These are phyloP conservation scores for Dothiorella sarmentorum DNA, from an alignment of 2,329 filamentous ascomycete genomes.

Conservation along the genomic window DNA sequence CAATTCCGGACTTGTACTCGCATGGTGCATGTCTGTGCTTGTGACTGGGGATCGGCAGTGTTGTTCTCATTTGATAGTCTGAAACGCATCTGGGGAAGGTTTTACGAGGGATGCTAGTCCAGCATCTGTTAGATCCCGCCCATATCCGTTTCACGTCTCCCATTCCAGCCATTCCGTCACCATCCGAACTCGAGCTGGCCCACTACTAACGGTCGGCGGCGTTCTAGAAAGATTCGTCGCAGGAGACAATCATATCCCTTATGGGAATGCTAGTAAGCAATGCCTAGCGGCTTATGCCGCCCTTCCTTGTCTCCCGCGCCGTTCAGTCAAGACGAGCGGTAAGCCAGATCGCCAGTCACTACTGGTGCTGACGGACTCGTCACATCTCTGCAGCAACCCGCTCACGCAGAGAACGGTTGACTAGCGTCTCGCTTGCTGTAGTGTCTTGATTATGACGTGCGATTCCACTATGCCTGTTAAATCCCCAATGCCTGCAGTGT, in stretches of 20 bases:
- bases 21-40: not conserved
- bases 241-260: constrained; percentile 89
- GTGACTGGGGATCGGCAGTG: constrained; percentile 4
- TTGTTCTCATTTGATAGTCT: constrained; percentile 4
- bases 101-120: constrained; percentile 4
- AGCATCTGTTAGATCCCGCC: constrained; percentile 7
- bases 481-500: not conserved
- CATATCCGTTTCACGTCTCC: constrained; percentile 6
- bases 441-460: not conserved
- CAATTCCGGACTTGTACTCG: constrained; percentile 13
- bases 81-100: constrained; percentile 20
- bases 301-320: not conserved
- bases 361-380: not conserved
- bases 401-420: not conserved
- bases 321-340: not conserved
- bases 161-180: not conserved
- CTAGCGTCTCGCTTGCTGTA: constrained; percentile 4
- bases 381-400: not conserved
- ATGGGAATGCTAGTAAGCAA: constrained; percentile 70
- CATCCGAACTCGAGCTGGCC: not conserved
- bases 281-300: not conserved
- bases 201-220: not conserved
- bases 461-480: not conserved
- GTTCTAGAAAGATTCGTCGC: constrained; percentile 77
- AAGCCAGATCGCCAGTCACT: not conserved